Percentiles rank a stretch among this genome's conserved stretches.
Evolutionary conservation across 495 filamentous ascomycete species (phyloP).

Genomic region (Trypethelium eluteriae): DNA sequence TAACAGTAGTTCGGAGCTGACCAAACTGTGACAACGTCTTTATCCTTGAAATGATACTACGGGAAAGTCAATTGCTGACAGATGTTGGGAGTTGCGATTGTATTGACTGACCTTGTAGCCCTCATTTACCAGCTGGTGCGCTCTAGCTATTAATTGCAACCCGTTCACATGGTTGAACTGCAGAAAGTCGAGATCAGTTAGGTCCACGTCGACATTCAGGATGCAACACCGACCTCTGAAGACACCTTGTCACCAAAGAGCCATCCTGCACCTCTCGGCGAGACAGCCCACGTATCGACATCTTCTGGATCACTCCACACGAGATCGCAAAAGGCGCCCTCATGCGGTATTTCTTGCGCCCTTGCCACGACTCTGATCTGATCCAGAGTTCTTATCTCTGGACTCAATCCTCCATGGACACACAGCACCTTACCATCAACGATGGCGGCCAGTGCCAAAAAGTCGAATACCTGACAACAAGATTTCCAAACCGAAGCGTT

Average conservation of each 20-base stretch:
- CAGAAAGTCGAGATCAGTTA: constrained; percentile 11
- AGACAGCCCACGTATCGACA: constrained; percentile 96
- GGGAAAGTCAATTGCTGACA: constrained; percentile 12
- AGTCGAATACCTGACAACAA: constrained; percentile 98
- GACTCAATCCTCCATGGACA: constrained; percentile 92
- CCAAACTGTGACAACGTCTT: constrained; percentile 98
- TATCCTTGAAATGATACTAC: constrained; percentile 86
- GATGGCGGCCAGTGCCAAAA: constrained; percentile 90
- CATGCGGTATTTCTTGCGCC: constrained; percentile 95
- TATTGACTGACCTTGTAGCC: constrained; percentile 70
- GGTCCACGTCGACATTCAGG: neutral
- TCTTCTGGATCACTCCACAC: constrained; percentile 99
- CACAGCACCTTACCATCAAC: constrained; percentile 95
- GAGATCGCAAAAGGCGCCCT: constrained; percentile 95
- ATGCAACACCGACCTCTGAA: constrained; percentile 51
- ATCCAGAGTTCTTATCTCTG: constrained; percentile 92
- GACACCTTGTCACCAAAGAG: constrained; percentile 95
- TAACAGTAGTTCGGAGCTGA: constrained; percentile 99
- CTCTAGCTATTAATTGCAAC: constrained; percentile 85
- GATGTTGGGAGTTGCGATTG: neutral
- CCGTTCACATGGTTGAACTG: constrained; percentile 96
- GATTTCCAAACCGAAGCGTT: constrained; percentile 99
- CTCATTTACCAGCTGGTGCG: constrained; percentile 95
- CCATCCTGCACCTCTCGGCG: constrained; percentile 91
- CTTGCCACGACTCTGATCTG: constrained; percentile 96